Conservation (phyloP, 78 protist species). For the Cavenderia fasciculata region DNA sequence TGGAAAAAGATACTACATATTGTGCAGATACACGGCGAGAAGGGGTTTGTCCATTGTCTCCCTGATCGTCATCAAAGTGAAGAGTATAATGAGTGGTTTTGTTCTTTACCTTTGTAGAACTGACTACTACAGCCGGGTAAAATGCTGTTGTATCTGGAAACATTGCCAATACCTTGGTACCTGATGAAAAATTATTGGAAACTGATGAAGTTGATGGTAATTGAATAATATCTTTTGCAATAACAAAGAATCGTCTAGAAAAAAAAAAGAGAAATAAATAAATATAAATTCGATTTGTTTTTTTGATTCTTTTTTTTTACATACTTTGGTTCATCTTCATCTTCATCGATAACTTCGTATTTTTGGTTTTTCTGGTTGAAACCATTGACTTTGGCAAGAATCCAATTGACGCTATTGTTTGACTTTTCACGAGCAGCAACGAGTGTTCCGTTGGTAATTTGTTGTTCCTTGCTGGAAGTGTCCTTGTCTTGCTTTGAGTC, state of each 20-base stretch:
- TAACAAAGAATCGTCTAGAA: constrained; percentile 18
- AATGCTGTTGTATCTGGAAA: constrained; percentile 81
- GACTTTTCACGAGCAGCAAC: constrained; percentile 55
- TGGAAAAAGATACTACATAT: constrained; percentile 51
- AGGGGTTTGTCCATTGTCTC: constrained; percentile 78
- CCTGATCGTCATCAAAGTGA: constrained; percentile 78
- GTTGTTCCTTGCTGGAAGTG: background rate
- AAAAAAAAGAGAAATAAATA: background rate
- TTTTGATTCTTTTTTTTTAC: too few relatives aligned
- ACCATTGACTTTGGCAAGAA: constrained; percentile 40
- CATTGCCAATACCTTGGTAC: constrained; percentile 73
- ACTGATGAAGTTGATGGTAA: constrained; percentile 9
- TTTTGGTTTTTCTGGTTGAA: constrained; percentile 38
- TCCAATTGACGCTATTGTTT: constrained; percentile 67
- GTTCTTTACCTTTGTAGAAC: constrained; percentile 13
- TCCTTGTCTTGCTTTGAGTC: background rate
- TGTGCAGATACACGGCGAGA: constrained; percentile 65
- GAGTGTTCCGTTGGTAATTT: constrained; percentile 7
- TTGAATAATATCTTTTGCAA: constrained; percentile 50
- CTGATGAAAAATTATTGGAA: constrained; percentile 16
- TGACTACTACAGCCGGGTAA: constrained; percentile 63
- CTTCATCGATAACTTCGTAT: constrained; percentile 75
- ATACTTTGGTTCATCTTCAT: constrained; percentile 59
- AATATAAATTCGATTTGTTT: too few relatives aligned
- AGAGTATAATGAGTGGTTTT: constrained; percentile 46